Percentiles rank a stretch among this genome's conserved stretches.
Conservation (phyloP, 345 rosid species). For the Heritiera littoralis region DNA sequence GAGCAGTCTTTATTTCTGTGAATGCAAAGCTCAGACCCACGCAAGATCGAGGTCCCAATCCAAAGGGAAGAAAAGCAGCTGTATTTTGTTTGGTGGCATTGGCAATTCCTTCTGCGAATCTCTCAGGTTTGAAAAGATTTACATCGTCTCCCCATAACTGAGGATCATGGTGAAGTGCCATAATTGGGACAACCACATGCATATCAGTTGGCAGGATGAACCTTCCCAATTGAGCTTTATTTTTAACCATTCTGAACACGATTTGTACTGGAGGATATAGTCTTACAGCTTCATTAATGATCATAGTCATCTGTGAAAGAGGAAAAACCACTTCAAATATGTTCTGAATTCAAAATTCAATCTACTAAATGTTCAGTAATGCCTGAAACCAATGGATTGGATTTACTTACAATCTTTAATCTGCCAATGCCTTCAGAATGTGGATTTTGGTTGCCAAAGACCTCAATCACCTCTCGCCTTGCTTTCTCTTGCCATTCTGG, state of each 20-base stretch:
- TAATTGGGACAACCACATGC: conserved; percentile 4
- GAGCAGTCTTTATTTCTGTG: conserved; percentile 39
- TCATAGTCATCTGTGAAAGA: conserved; percentile 30
- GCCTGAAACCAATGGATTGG: not conserved
- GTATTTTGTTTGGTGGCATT: conserved; percentile 41
- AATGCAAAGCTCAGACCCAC: conserved; percentile 39
- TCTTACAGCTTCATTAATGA: conserved; percentile 28
- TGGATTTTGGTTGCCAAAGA: conserved; percentile 25
- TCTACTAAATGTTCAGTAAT: not conserved
- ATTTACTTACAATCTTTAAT: not conserved
- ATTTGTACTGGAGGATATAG: conserved; percentile 34
- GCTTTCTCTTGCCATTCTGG: conserved; percentile 41
- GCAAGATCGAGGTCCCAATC: conserved; percentile 41
- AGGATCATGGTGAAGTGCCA: conserved; percentile 38
- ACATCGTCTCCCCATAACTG: conserved; percentile 45
- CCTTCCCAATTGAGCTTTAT: conserved; percentile 33
- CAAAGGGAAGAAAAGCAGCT: conserved; percentile 38
- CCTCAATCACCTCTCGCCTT: not conserved
- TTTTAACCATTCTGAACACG: conserved; percentile 15
- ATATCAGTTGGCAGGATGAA: conserved; percentile 32
- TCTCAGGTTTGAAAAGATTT: conserved; percentile 40
- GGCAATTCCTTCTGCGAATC: conserved; percentile 33
- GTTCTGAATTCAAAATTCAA: not conserved
- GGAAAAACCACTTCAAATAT: not conserved
- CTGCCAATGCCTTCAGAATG: not conserved